Evolutionary conservation across 306 rosid genomes (phyloP).

Genomic region (Ceratonia siliqua): DNA sequence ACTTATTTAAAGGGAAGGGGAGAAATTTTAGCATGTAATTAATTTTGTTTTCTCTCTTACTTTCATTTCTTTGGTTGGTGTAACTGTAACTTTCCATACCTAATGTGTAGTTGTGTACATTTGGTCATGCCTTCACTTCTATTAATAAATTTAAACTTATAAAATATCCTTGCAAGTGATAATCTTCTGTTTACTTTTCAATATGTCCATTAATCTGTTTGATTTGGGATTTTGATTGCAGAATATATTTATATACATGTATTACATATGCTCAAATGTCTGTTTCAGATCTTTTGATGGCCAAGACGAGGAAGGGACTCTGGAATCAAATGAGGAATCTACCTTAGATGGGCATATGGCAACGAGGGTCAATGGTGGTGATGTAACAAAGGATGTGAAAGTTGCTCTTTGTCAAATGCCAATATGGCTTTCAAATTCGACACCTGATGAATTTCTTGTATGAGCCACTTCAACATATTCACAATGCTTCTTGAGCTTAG

Average conservation of each 20-base stretch:
- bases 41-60: not conserved
- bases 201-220: not conserved
- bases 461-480: constrained; percentile 33
- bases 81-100: constrained; percentile 17
- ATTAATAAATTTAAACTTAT: constrained; percentile 12
- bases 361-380: constrained; percentile 62
- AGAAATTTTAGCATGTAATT: not conserved
- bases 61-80: constrained; percentile 1
- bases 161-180: constrained; percentile 3
- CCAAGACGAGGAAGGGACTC: constrained; percentile 68
- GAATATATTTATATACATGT: constrained; percentile 12
- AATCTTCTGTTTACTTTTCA: not conserved
- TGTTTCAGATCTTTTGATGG: constrained; percentile 83
- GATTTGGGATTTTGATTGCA: constrained; percentile 21
- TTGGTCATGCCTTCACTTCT: constrained; percentile 13
- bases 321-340: constrained; percentile 62
- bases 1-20: too few species aligned
- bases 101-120: constrained; percentile 26
- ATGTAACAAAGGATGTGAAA: constrained; percentile 57
- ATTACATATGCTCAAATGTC: constrained; percentile 29
- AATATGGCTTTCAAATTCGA: constrained; percentile 86
- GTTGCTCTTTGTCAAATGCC: constrained; percentile 70
- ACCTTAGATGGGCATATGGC: constrained; percentile 55
- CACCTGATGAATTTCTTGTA: constrained; percentile 99
- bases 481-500: constrained; percentile 29